phyloP scores from a whole-genome alignment of 2,329 filamentous ascomycete genomes.

The Mycosphaerella arachidis region DNA sequence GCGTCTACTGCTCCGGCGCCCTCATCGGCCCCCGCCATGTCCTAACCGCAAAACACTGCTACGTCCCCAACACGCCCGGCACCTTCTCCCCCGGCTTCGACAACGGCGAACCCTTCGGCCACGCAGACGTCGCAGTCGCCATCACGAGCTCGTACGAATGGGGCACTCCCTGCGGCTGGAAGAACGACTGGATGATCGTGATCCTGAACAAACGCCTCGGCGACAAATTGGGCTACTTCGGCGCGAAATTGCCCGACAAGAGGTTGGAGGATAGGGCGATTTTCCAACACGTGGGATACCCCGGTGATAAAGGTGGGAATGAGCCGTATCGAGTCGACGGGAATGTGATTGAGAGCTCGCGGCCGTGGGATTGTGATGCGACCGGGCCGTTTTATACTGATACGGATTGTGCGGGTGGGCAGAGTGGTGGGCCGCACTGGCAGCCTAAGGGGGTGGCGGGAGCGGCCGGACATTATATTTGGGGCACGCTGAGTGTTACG shows the following conservation, averaged over 20 bases:
- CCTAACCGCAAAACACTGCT: conserved; percentile 8
- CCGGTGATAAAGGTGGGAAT: conserved; percentile 9
- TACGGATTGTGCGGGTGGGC: conserved; percentile 13
- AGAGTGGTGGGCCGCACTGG: conserved; percentile 14
- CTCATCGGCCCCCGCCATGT: conserved; percentile 6
- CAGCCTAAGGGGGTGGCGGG: background rate
- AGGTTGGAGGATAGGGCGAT: background rate
- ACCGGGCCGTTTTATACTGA: conserved; percentile 10
- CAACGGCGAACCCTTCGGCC: conserved; percentile 5
- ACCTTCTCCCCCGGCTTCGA: conserved; percentile 6
- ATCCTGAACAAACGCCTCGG: conserved; percentile 7
- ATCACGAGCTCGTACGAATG: background rate
- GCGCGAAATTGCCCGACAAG: conserved; percentile 6
- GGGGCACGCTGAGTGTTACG: conserved; percentile 9
- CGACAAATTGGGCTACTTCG: conserved; percentile 10
- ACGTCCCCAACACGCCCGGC: background rate
- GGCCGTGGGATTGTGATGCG: conserved; percentile 9
- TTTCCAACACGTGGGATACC: conserved; percentile 10
- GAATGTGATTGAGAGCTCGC: conserved; percentile 5
- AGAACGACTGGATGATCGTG: conserved; percentile 12
- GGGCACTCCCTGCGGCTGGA: conserved; percentile 11
- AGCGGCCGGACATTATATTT: conserved; percentile 6
- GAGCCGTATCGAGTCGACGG: conserved; percentile 10
- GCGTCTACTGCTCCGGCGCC: conserved; percentile 6
- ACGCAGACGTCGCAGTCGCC: background rate